These are phyloP conservation scores for Ramalina peruviana DNA, from an alignment of 495 filamentous ascomycete species.

Conservation along the genomic window DNA sequence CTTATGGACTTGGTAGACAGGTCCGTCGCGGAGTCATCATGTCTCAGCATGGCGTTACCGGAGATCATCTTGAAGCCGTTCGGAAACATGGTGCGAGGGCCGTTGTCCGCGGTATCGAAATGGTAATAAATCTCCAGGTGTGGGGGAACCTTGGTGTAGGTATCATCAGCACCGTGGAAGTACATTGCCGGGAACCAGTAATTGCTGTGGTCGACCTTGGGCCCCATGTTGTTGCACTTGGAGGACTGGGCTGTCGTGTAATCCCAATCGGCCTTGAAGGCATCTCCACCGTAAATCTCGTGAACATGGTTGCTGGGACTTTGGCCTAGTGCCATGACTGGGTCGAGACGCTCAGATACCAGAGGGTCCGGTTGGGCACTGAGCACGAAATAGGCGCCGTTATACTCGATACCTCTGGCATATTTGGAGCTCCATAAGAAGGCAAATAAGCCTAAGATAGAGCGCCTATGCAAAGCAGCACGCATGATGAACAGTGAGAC, in stretches of 20 bases:
- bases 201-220: conserved; percentile 54
- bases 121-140: conserved; percentile 53
- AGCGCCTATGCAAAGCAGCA: too few species aligned
- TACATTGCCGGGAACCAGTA: conserved; percentile 68
- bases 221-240: conserved; percentile 49
- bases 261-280: conserved; percentile 48
- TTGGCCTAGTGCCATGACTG: conserved; percentile 19
- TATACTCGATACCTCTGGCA: background rate
- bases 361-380: conserved; percentile 24
- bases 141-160: conserved; percentile 50
- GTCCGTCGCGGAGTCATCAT: conserved; percentile 1
- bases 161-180: conserved; percentile 48
- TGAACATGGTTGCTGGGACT: conserved; percentile 53
- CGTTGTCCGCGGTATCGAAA: conserved; percentile 29
- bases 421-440: too few species aligned
- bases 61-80: conserved; percentile 61
- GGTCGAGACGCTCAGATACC: conserved; percentile 52
- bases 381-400: conserved; percentile 17
- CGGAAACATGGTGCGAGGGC: conserved; percentile 53
- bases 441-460: too few species aligned
- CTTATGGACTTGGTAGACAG: background rate
- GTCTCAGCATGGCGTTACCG: conserved; percentile 40
- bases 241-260: conserved; percentile 44
- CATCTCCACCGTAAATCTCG: conserved; percentile 60
- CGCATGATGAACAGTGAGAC: too few species aligned